A percentile compares a stretch with the other conserved stretches of the same genome.
These are phyloP conservation scores for Lizonia empirigonia DNA, from an alignment of 2,329 filamentous ascomycete genomes.

Conservation along the genomic window DNA sequence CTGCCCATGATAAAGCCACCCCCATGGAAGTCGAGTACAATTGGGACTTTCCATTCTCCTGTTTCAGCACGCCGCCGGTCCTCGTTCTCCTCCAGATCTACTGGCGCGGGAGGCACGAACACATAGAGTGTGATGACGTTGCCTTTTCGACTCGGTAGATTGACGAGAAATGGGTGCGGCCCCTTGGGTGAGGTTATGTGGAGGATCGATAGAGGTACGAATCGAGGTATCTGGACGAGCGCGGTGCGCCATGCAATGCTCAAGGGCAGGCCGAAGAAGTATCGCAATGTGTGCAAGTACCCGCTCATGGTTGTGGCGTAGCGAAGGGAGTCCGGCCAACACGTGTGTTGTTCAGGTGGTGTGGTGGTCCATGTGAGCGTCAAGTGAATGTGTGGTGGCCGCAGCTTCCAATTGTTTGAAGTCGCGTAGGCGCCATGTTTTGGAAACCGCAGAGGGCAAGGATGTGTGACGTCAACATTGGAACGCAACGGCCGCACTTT, in stretches of 20 bases:
- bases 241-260: conserved; percentile 46
- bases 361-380: not conserved
- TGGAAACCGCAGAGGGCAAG: conserved; percentile 3
- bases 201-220: conserved; percentile 45
- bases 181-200: conserved; percentile 49
- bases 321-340: not conserved
- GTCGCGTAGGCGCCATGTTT: conserved; percentile 11
- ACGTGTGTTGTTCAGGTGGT: conserved; percentile 6
- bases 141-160: conserved; percentile 48
- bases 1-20: conserved; percentile 53
- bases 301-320: conserved; percentile 35
- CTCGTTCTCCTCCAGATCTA: conserved; percentile 33
- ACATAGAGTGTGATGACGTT: conserved; percentile 50
- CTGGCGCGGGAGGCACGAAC: conserved; percentile 48
- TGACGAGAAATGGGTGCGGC: conserved; percentile 51
- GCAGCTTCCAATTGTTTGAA: conserved; percentile 14
- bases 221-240: conserved; percentile 46
- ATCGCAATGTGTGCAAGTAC: conserved; percentile 38
- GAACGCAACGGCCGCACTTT: not conserved
- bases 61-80: conserved; percentile 23
- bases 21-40: conserved; percentile 53
- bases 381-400: conserved; percentile 6
- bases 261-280: conserved; percentile 47
- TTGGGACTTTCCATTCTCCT: conserved; percentile 45
- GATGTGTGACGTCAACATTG: conserved; percentile 6